Base-by-base conservation (phyloP, 805 yeast genomes). In the Wickerhamia fluorescens region DNA sequence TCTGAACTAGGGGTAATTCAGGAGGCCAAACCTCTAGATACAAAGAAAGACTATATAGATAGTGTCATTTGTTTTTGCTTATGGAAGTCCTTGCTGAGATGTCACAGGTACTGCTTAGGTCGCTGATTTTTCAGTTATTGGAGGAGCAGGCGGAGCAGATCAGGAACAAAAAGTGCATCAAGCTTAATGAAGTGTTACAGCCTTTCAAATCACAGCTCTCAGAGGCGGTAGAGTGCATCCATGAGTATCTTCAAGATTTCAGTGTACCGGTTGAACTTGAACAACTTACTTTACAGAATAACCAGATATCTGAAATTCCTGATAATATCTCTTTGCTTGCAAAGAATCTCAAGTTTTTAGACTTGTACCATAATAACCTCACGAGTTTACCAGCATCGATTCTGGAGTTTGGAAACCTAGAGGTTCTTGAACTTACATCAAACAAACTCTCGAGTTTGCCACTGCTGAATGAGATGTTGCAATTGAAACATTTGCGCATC, bases 351-450 rank as follows among this genome's bases (percentile, higher is more conserved):
- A 60, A 72, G 31, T 78, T 75, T 37, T 53, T 84, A 33, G 89
- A 83, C 49, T 52, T 84, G 25, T 81, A 82, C 46, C 60, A 65
- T 34, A 84, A 84, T 48, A 47, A 56, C 25, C 62, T 84, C 29
- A 40, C 59, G 3, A 61, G 55, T 25, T 65, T 83, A 25, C 87
- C 94, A 0, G 34, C 32, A 16, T 49, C 42, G 2, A 50, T 63
- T 5, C 34, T 42, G 12, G 45, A 46, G 3, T 59, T 68, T 23
- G 42, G 45, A 8, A 58, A 62, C 6, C 53, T 83, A 31, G 88
- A 79, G 42, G 75, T 76, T 29, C 51, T 83, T 23, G 89, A 83
- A 50, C 49, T 82, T 13, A 75, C 86, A 13, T 53, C 60, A 20
- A 83, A 83, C 47, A 51, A 48, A 15, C 53, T 83, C 16, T 46